Base-by-base conservation (phyloP, 345 rosid species). In the Anacardium occidentale region DNA sequence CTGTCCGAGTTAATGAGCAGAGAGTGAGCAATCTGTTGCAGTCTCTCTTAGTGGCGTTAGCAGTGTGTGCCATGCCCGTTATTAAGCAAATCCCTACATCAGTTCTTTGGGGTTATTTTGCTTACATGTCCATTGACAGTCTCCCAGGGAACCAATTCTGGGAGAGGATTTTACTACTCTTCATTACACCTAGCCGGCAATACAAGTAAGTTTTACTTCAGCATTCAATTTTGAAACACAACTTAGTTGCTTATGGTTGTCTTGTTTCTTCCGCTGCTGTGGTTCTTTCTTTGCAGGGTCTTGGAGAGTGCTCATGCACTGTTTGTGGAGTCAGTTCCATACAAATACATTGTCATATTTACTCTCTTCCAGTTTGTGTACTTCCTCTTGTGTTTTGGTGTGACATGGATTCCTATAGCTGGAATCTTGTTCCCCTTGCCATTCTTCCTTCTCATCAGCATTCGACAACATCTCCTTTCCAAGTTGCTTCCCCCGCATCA, bases 91-190 rank as follows among this genome's bases (percentile, higher is more conserved):
- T 91, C 70, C 98, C 98, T 0, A 85, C 98, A 44, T 89, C 97
- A 24, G 84, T 91, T 47, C 86, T 93, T 1, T 93, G 93, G 95
- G 97, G 97, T 53, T 93, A 93, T 71, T 93, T 93, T 3, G 91
- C 94, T 2, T 90, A 86, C 79, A 91, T 93, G 98, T 96, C 98
- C 29, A 83, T 93, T 5, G 97, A 93, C 79, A 91, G 96, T 76
- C 95, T 93, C 17, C 96, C 91, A 0, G 97, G 98, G 7, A 93
- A 91, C 75, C 97, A 91, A 10, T 93, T 91, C 77, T 93, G 92
- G 84, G 97, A 91, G 74, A 84, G 98, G 26, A 71, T 85, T 14
- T 79, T 87, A 70, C 85, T 93, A 47, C 92, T 93, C 24, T 87
- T 91, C 70, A 79, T 88, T 47, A 42, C 80, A 45, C 83, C 92